Base-by-base conservation (phyloP, 2,329 filamentous ascomycete species). In the Fusarium albidum region DNA sequence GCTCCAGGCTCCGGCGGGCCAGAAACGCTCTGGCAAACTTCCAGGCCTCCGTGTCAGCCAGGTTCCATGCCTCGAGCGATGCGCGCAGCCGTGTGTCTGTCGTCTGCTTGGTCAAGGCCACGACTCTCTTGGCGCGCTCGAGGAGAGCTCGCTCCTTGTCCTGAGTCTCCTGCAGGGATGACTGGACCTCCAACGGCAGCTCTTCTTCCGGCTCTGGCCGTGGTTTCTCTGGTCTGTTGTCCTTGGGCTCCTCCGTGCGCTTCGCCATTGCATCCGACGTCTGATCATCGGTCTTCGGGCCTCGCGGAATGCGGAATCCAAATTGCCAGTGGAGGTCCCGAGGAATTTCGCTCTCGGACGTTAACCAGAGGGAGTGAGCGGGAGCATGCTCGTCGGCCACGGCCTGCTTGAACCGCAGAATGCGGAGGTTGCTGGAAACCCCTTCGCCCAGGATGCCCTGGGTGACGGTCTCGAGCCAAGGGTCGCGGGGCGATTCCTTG, bases 291-390 rank as follows among this genome's bases (percentile, higher is more conserved):
- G 52, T 56, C 39, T 79, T 77, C 39, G 42, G 28, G 8, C 33
- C 42, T 3, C 80, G 79, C 2, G 93, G 91, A 9, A 97, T 81
- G 12, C 81, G 78, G 73, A 98, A 98, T 47, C 94, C 95, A 69
- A 98, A 91, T 63, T 89, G 83, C 92, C 92, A 98, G 68, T 94
- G 89, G 3, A 96, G 77, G 60, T 95, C 89, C n/a, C 82, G 72
- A 4, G 88, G 85, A 8, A 88, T 75, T 13, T 77, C 75, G 35
- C 77, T 76, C 66, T 88, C 84, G n/a, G 91, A 90, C 0, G 88
- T 89, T 15, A 96, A 77, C 93, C 93, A 97, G 15, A 97, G 78
- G 1, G 88, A 87, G 61, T 85, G 86, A 0, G 85, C 79, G 1
- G 81, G 76, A 13, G 83, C 83, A 52, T 82, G 81, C 12, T 88